Evolutionary conservation across 768 basidiomycete genomes (phyloP), one percentile per base, ranked within the genome.

Genomic region (Hygrocybe punicea): DNA sequence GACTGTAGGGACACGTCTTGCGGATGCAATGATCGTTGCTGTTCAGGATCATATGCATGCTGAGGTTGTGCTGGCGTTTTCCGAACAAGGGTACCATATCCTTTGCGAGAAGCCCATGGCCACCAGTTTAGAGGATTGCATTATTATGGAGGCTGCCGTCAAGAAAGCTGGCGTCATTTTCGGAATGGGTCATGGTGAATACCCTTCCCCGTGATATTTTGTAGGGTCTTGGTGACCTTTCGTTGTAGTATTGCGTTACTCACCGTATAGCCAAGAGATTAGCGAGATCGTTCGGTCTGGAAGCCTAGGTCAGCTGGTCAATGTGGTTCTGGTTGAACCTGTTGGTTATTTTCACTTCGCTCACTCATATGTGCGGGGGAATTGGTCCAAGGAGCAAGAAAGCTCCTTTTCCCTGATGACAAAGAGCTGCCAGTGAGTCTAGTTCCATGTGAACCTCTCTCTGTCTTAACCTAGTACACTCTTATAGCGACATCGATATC

Each of bases 41-140:
- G 89, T 93, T 1, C 90, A 91, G 60, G 93, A 95, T 64, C 73
- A 79, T 37, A 79, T 91, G 80, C 93, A 95, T 64, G 74, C 78
- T 23, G 85, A 89, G 58, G 85, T 91, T 6, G 81, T 87, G 0
- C 66, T 81, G 8, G 89, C 86, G 0, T 93, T 92, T 72, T 85
- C 86, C 0, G 79, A 77, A 40, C 90, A 91, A 64, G 90, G 91
- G 1, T 94, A 94, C 65, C 86, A 93, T 63, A 89, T 95, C 55
- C 78, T 95, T 19, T 94, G 93, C 70, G 93, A 95, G 79, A 95
- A 95, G 67, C 93, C 93, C 0, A 91, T 95, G 87, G 89, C 91
- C 1, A 93, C 89, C 4, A 81, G 69, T 53, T 63, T 88, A 36
- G 76, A 80, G 53, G 90, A 90, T 60, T 89, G 92, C 58, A 67